Percentiles rank a stretch among this genome's conserved stretches.
Conservation (phyloP, 2,329 filamentous ascomycete species). For the Aciculosporium take region DNA sequence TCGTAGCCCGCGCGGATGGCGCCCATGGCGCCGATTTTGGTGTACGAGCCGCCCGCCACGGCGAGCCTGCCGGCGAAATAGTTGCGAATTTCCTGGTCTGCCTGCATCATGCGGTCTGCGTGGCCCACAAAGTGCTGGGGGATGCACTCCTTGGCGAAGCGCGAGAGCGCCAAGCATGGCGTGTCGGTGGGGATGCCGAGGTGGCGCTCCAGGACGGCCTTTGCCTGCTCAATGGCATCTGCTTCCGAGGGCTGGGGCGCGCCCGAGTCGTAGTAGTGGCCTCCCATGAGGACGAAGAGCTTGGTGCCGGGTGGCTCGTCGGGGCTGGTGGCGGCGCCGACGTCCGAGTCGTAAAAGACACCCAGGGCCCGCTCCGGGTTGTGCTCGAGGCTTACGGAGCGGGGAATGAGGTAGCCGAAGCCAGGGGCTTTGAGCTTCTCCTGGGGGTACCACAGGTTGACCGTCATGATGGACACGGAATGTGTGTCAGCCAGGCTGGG, state of each 20-base stretch:
- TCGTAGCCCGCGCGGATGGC: constrained; percentile 32
- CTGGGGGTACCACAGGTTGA: constrained; percentile 73
- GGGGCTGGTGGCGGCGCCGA: constrained; percentile 26
- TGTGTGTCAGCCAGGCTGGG: constrained; percentile 38
- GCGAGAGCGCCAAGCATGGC: constrained; percentile 46
- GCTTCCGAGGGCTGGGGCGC: constrained; percentile 40
- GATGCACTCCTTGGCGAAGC: constrained; percentile 56
- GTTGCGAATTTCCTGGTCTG: constrained; percentile 38
- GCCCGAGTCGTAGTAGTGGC: constrained; percentile 61
- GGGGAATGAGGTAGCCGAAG: constrained; percentile 86
- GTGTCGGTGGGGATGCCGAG: constrained; percentile 49
- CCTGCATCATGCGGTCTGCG: constrained; percentile 40
- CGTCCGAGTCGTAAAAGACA: constrained; percentile 79
- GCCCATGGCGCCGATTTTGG: constrained; percentile 34
- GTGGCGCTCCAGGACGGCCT: constrained; percentile 55
- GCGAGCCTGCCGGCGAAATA: constrained; percentile 49
- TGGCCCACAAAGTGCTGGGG: constrained; percentile 85
- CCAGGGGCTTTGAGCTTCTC: constrained; percentile 51
- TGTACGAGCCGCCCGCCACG: constrained; percentile 45
- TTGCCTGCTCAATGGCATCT: constrained; percentile 56
- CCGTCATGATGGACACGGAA: constrained; percentile 74
- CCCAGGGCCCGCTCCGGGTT: constrained; percentile 78
- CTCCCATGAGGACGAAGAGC: constrained; percentile 86
- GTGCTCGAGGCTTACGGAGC: constrained; percentile 50
- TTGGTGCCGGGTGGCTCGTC: constrained; percentile 57